phyloP scores from a whole-genome alignment of 164 flowering plant genomes.

The Vitis amurensis region DNA sequence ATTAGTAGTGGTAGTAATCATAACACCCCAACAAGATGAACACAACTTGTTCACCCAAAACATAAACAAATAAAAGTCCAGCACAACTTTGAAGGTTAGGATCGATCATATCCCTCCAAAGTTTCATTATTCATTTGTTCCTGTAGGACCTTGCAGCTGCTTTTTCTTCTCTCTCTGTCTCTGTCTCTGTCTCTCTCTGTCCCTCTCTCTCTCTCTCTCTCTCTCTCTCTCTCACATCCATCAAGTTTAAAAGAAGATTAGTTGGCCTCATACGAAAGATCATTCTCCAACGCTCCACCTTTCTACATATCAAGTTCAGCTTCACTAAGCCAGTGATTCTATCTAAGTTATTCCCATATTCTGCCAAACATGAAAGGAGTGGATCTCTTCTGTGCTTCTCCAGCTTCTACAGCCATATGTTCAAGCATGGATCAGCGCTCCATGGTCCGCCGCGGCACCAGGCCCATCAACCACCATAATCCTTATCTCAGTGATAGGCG shows the following conservation, averaged over 20 bases:
- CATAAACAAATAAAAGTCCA: conserved; percentile 1
- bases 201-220: neutral
- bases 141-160: conserved; percentile 12
- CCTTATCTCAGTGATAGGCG: conserved; percentile 24
- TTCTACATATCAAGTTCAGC: neutral
- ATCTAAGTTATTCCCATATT: neutral
- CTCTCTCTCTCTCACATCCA: neutral
- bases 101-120: conserved; percentile 16
- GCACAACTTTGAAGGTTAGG: conserved; percentile 18
- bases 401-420: conserved; percentile 82
- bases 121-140: neutral
- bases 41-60: conserved; percentile 5
- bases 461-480: conserved; percentile 28
- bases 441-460: conserved; percentile 39
- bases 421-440: conserved; percentile 52
- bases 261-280: conserved; percentile 11
- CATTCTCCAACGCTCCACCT: conserved; percentile 9
- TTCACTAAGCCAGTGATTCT: conserved; percentile 6
- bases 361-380: conserved; percentile 56
- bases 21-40: conserved; percentile 9
- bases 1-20: conserved; percentile 28
- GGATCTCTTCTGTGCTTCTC: conserved; percentile 71
- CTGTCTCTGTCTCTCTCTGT: neutral
- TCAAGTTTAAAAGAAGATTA: conserved; percentile 35
- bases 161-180: neutral